Percentiles rank a stretch among this genome's conserved stretches.
phyloP scores from a whole-genome alignment of 202 grass and related monocot genomes.

The Zizania palustris region DNA sequence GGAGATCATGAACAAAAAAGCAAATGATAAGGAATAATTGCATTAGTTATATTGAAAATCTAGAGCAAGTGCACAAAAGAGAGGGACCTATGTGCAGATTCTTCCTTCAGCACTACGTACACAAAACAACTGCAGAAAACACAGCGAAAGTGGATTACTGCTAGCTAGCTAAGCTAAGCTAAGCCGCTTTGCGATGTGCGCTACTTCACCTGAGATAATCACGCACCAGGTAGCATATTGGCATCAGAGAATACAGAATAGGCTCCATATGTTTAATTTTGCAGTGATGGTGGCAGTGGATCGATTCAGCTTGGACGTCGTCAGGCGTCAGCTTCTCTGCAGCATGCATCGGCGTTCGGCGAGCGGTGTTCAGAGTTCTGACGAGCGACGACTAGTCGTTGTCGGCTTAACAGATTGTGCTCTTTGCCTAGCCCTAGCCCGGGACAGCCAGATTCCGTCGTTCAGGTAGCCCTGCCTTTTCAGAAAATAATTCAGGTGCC shows the following conservation, averaged over 20 bases:
- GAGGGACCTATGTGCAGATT: background rate
- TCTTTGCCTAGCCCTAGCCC: background rate
- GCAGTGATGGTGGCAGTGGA: background rate
- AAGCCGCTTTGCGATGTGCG: background rate
- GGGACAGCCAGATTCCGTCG: background rate
- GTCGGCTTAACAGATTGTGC: background rate
- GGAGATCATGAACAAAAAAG: slow-evolving; percentile 42
- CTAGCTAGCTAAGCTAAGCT: background rate
- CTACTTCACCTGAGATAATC: slow-evolving; percentile 31
- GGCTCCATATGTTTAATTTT: background rate
- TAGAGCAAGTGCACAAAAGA: background rate
- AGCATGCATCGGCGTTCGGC: background rate
- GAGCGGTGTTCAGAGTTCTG: background rate
- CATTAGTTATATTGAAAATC: slow-evolving; percentile 33
- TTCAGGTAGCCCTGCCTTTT: background rate
- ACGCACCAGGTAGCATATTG: slow-evolving; percentile 35
- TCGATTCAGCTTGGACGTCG: background rate
- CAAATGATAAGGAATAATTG: slow-evolving; percentile 37
- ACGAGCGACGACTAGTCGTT: background rate
- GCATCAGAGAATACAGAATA: slow-evolving; percentile 14
- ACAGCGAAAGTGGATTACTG: slow-evolving; percentile 32
- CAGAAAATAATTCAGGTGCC: background rate
- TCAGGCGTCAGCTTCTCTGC: background rate
- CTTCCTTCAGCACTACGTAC: slow-evolving; percentile 30
- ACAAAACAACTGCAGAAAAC: background rate